Evolutionary conservation across 164 flowering plant genomes (phyloP).

Genomic region (Vitis rotundifolia): DNA sequence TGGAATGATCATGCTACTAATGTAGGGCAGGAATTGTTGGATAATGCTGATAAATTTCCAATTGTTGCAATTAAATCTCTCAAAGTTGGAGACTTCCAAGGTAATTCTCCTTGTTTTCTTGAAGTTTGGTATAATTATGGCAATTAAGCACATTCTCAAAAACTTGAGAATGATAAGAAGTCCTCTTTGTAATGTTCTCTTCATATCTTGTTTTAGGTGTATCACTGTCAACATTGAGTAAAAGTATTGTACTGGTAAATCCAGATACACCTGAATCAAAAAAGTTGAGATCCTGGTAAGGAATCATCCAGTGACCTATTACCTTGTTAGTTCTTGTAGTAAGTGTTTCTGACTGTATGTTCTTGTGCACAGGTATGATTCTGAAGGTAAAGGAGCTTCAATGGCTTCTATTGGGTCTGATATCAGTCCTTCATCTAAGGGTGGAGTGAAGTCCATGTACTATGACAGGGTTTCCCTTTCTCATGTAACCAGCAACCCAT

Average conservation of each 20-base stretch:
- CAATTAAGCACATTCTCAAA: no score
- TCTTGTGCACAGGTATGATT: conserved; percentile 63
- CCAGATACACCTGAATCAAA: conserved; percentile 85
- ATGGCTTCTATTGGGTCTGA: conserved; percentile 79
- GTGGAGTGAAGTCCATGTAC: conserved; percentile 68
- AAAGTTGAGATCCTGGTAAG: conserved; percentile 73
- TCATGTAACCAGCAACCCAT: conserved; percentile 62
- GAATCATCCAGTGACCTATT: background rate
- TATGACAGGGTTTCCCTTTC: conserved; percentile 68
- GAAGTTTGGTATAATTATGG: background rate
- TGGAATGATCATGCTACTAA: conserved; percentile 93
- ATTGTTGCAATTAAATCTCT: conserved; percentile 82
- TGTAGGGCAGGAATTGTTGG: conserved; percentile 80
- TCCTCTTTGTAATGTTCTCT: background rate
- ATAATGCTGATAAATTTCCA: conserved; percentile 68
- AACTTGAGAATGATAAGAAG: no score
- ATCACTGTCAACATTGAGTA: conserved; percentile 70
- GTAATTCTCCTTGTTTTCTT: conserved; percentile 27
- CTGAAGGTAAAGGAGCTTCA: conserved; percentile 80
- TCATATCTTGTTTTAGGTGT: conserved; percentile 50
- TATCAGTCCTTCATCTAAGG: conserved; percentile 41
- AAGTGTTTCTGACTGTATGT: background rate
- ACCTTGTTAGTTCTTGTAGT: background rate
- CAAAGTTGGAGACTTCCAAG: conserved; percentile 93
- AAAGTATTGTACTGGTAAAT: conserved; percentile 59